These are phyloP conservation scores for Phytopythium chamaehyphon DNA, from an alignment of 352 stramenopile genomes.

Conservation along the genomic window DNA sequence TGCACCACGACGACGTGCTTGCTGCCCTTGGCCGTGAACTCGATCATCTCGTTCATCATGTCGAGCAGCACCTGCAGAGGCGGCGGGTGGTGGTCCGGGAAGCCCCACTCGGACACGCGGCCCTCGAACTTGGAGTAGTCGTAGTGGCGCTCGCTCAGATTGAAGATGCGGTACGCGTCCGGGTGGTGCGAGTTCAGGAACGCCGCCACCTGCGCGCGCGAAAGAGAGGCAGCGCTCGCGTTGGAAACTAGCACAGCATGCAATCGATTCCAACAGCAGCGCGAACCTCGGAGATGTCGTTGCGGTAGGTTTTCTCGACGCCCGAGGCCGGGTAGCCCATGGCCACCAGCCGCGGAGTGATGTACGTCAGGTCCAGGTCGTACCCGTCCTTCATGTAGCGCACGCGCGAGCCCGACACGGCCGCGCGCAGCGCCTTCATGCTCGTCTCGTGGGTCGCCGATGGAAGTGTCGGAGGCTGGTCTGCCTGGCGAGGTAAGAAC, in stretches of 20 bases:
- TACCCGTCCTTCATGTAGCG: conserved; percentile 81
- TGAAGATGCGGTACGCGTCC: conserved; percentile 72
- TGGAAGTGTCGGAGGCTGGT: neutral
- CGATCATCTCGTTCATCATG: conserved; percentile 84
- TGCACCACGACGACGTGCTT: conserved; percentile 82
- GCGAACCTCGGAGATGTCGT: conserved; percentile 73
- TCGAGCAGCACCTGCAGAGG: conserved; percentile 74
- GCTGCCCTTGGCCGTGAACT: conserved; percentile 53
- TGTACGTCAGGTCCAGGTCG: conserved; percentile 85
- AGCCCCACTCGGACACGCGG: conserved; percentile 71
- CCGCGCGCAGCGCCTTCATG: conserved; percentile 79
- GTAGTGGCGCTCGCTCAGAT: conserved; percentile 78
- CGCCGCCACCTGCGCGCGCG: conserved; percentile 34
- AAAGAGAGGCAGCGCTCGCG: no score
- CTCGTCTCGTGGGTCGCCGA: neutral
- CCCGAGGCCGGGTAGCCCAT: conserved; percentile 80
- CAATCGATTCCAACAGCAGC: neutral
- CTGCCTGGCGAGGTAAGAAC: neutral
- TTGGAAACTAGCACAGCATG: no score
- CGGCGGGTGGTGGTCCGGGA: conserved; percentile 78
- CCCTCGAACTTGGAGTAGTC: conserved; percentile 74
- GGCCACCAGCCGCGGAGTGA: conserved; percentile 71
- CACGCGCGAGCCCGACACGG: conserved; percentile 76
- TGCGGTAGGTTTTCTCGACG: conserved; percentile 84
- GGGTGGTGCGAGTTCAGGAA: conserved; percentile 72